Evolutionary conservation across 768 basidiomycete species (phyloP), one percentile per base, ranked within the genome.

Genomic region (Pleurotus tuoliensis): DNA sequence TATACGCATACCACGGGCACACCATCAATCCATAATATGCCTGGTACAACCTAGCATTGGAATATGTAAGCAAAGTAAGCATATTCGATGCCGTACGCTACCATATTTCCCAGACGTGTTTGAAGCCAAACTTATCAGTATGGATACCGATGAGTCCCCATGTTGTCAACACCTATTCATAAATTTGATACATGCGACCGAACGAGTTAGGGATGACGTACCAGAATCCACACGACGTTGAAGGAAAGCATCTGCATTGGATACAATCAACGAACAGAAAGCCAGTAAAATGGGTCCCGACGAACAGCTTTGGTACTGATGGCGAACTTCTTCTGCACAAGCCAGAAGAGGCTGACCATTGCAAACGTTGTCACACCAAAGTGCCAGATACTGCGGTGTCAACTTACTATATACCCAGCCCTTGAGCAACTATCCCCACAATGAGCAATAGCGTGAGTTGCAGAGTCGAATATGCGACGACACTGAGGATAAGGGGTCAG

Each of bases 51-150:
- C 86, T 87, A 15, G 8, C 7, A 27, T 16, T 4, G 0, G 55
- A 24, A 27, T 7, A 45, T 25, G 20, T 38, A 16, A 20, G 22
- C 20, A 4, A 22, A 16, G 3, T 20, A n/a, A 11, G 9, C n/a
- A 30, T 41, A 54, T 16, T 16, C 3, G 48, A 39, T 44, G 8
- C 47, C 37, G 38, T 5, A 18, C 18, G 4, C 8, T 60, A 84
- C 85, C 87, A 88, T 27, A 88, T 82, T 67, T 91, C 90, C 88
- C 89, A 91, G 58, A 85, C 81, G 64, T 91, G 86, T 68, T 92
- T 88, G 73, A 90, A 91, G 11, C 88, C 89, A 63, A 92, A 86
- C 45, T 80, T 83, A 62, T 82, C 67, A 13, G 87, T 88, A 61
- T 84, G 85, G 1, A 90, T 79, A n/a, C 89, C 88, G 60, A 87